Evolutionary conservation across 2,329 filamentous ascomycete genomes (phyloP), one percentile per base, ranked within the genome.

Genomic region (Talaromyces rugulosus): DNA sequence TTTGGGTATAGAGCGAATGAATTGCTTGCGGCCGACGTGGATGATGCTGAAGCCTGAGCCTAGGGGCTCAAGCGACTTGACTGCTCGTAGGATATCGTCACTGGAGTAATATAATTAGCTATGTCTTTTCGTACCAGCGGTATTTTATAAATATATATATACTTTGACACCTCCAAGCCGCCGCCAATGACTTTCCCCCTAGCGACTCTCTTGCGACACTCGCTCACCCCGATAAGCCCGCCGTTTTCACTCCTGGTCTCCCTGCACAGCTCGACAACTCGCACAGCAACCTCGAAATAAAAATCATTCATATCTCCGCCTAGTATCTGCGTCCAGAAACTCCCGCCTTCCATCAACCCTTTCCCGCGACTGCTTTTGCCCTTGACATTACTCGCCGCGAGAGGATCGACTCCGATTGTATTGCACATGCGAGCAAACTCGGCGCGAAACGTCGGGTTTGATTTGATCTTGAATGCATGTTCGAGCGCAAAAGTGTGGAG

Each of bases 351-450:
- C 28, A 72, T 71, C n/a, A 71, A 60, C 75, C 79, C 79, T 74
- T 66, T 81, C 4, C 75, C 78, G 54, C 61, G 18, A 23, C 33
- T 47, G 5, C 77, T 80, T 64, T 80, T 80, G 58, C 81, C 80
- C 67, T 80, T 75, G 63, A 79, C 77, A 70, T 82, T 86, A 68
- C 80, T 83, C 62, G 84, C 87, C n/a, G 92, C 92, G 18, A 99
- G 83, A 2, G 95, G 96, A 75, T 99, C 95, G 12, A 99, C 92
- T 56, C 95, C 95, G 68, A 99, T 97, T 65, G 93, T 92, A 71
- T 92, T 87, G 79, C 95, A 99, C 95, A 99, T 99, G 75, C 94
- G 92, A 3, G 95, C 94, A 73, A 99, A 99, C 77, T 99, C 94
- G 36, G 94, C 92, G 64, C 95, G 91, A 77, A 99, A 99, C 8